Base-by-base conservation (phyloP, 78 protist genomes). In the Guillardia theta region DNA sequence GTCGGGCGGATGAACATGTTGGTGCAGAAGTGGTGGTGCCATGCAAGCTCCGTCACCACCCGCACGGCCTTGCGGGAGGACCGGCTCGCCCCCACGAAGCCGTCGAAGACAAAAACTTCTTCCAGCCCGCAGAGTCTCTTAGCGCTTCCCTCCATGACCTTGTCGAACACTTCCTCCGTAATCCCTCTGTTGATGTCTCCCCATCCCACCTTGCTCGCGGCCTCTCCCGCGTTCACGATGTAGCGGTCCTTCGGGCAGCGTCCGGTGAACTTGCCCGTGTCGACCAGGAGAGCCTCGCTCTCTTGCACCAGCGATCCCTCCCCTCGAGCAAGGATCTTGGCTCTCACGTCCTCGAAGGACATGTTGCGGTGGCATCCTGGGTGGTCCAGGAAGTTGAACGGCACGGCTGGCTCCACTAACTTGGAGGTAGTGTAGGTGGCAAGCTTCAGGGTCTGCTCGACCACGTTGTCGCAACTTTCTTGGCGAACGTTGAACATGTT, bases 221-320 rank as follows among this genome's bases (percentile, higher is more conserved):
- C 36, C 0, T n/a, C 45, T 0, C 80, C 83, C 33, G 46, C 88
- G 36, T 43, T 64, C 12, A 94, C 95, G 45, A 94, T 48, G 88
- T 92, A 64, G 88, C 88, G 48, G 92, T 94, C 95, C 88, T 83
- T 78, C 36, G 95, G 95, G 39, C 78, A 88, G 70, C 95, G 95
- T 44, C 95, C 95, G 27, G 64, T 48, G 41, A 70, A 70, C 83
- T 70, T 70, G 83, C 83, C 83, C 4, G 83, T 70, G 41, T 70
- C 83, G 36, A 70, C 83, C n/a, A 70, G 83, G 46, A 70, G n/a
- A 22, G 83, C 36, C 46, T 70, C 83, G 83, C 36, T 70, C 83
- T 70, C 83, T n/a, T n/a, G n/a, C 83, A 70, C 83, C 9, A 70
- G 46, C 83, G n/a, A 36, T 15, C 83, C 83, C 83, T 70, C 83